A percentile compares a stretch with the other conserved stretches of the same genome.
Conservation (phyloP, 1,284 basidiomycete genomes). For the Psilocybe mexicana region DNA sequence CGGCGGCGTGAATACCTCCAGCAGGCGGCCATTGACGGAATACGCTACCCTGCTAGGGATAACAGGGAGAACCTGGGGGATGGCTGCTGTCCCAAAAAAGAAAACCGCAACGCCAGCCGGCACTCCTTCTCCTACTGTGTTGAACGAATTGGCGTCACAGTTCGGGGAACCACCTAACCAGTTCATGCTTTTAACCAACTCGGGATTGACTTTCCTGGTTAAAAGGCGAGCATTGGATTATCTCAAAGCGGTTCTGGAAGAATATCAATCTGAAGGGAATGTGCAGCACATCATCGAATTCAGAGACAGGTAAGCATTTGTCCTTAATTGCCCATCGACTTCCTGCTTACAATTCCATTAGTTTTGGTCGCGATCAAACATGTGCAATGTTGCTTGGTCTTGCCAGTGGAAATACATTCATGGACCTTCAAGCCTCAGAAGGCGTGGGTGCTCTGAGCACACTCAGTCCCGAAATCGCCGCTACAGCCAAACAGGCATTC, state of each 20-base stretch:
- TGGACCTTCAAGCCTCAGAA: slow-evolving; percentile 48
- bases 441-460: slow-evolving; percentile 51
- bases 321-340: background rate
- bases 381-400: slow-evolving; percentile 89
- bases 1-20: slow-evolving; percentile 39
- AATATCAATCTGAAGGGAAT: slow-evolving; percentile 66
- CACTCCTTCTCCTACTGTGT: slow-evolving; percentile 49
- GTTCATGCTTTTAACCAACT: slow-evolving; percentile 86
- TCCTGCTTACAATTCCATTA: slow-evolving; percentile 30
- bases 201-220: slow-evolving; percentile 80
- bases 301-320: slow-evolving; percentile 57
- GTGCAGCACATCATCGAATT: slow-evolving; percentile 73
- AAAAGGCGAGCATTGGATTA: slow-evolving; percentile 87
- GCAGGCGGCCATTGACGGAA: slow-evolving; percentile 69
- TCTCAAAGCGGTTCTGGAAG: slow-evolving; percentile 72
- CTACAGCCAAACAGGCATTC: slow-evolving; percentile 76
- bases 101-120: slow-evolving; percentile 37
- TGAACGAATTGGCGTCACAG: slow-evolving; percentile 83
- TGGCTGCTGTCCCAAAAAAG: slow-evolving; percentile 57
- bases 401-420: slow-evolving; percentile 74
- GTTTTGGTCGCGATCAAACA: slow-evolving; percentile 86
- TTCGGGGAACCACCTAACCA: slow-evolving; percentile 71
- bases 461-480: slow-evolving; percentile 60
- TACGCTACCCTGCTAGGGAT: slow-evolving; percentile 76
- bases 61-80: slow-evolving; percentile 82